phyloP scores from a whole-genome alignment of 257 asterid species.

The Solanum chiquidenum region DNA sequence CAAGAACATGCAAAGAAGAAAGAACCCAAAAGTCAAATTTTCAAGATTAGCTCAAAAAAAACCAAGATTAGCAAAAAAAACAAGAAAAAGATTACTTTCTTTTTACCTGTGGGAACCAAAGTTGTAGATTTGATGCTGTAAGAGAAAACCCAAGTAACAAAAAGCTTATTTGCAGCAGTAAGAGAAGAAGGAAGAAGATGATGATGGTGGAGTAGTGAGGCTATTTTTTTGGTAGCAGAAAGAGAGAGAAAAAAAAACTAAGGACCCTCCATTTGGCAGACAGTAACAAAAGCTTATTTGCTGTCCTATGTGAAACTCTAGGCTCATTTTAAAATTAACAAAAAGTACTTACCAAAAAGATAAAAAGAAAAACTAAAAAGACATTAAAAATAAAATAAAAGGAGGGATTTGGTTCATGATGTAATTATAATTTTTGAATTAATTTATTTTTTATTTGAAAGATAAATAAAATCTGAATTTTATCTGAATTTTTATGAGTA shows the following conservation, averaged over 20 bases:
- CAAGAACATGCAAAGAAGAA: background rate
- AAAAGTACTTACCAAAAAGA: background rate
- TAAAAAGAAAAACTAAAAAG: background rate
- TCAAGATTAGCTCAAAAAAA: background rate
- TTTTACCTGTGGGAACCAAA: background rate
- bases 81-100: background rate
- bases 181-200: background rate
- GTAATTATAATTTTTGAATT: background rate
- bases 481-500: background rate
- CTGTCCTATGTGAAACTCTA: slow-evolving; percentile 26
- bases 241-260: slow-evolving; percentile 10
- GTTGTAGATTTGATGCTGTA: background rate
- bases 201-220: background rate
- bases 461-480: background rate
- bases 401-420: background rate
- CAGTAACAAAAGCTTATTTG: slow-evolving; percentile 28
- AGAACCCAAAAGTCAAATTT: background rate
- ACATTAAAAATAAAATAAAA: background rate
- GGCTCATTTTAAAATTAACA: background rate
- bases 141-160: background rate
- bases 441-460: background rate
- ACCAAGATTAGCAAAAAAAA: background rate
- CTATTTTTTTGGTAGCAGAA: background rate
- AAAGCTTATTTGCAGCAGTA: background rate
- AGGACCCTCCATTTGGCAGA: slow-evolving; percentile 37